A percentile compares a stretch with the other conserved stretches of the same genome.
phyloP scores from a whole-genome alignment of 306 rosid genomes.

The Gillenia trifoliata region DNA sequence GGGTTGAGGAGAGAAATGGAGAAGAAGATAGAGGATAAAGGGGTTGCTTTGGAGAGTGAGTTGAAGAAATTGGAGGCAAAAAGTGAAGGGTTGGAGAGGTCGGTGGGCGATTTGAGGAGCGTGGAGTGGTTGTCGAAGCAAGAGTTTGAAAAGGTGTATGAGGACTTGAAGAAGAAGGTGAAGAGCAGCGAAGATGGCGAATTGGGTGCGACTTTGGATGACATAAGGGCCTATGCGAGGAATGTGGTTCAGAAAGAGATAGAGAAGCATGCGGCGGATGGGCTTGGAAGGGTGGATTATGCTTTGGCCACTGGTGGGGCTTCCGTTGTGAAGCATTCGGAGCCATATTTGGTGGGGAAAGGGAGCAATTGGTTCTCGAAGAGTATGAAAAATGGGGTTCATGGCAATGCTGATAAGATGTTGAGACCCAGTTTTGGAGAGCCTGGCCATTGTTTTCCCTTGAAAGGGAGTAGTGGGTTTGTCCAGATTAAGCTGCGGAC shows the following conservation, averaged over 20 bases:
- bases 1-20: slow-evolving; percentile 57
- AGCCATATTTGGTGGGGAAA: slow-evolving; percentile 34
- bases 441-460: slow-evolving; percentile 87
- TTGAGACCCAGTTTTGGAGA: slow-evolving; percentile 92
- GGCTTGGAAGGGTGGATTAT: slow-evolving; percentile 81
- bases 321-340: slow-evolving; percentile 65
- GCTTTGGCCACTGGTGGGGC: slow-evolving; percentile 73
- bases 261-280: slow-evolving; percentile 87
- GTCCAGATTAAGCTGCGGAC: slow-evolving; percentile 76
- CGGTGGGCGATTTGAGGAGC: slow-evolving; percentile 48
- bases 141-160: slow-evolving; percentile 63
- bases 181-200: slow-evolving; percentile 32
- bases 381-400: slow-evolving; percentile 36
- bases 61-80: slow-evolving; percentile 53
- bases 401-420: slow-evolving; percentile 61
- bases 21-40: slow-evolving; percentile 49
- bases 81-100: slow-evolving; percentile 52
- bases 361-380: slow-evolving; percentile 45
- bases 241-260: slow-evolving; percentile 67
- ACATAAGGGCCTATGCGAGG: slow-evolving; percentile 64
- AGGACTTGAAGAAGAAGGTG: slow-evolving; percentile 37
- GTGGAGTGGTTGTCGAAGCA: slow-evolving; percentile 62
- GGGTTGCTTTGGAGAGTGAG: slow-evolving; percentile 33
- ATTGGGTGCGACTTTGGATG: slow-evolving; percentile 55
- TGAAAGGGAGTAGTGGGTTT: slow-evolving; percentile 79